Percentiles rank a stretch among this genome's conserved stretches.
These are phyloP conservation scores for Pythium rishiriense DNA, from an alignment of 352 stramenopile genomes.

Conservation along the genomic window DNA sequence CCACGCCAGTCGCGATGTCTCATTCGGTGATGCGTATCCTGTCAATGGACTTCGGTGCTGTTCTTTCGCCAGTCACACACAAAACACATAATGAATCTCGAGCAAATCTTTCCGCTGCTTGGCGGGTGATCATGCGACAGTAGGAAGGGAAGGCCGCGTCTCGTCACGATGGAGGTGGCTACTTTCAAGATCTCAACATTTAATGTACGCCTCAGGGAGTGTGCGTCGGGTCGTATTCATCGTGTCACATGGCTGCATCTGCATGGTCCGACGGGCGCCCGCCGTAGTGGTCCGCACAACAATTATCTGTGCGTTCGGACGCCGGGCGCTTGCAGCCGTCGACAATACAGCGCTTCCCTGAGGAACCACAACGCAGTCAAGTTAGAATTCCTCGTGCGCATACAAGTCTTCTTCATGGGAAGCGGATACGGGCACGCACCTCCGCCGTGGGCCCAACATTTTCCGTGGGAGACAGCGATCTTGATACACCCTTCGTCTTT, in stretches of 20 bases:
- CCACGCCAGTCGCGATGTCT: not conserved
- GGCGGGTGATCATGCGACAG: no score
- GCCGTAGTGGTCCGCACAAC: constrained; percentile 28
- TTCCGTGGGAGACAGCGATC: constrained; percentile 38
- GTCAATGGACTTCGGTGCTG: not conserved
- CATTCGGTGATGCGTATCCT: constrained; percentile 4
- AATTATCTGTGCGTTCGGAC: constrained; percentile 31
- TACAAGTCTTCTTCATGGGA: not conserved
- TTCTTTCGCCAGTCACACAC: constrained; percentile 16
- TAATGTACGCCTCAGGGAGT: not conserved
- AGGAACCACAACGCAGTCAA: not conserved
- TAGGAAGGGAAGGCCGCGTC: not conserved
- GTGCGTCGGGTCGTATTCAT: not conserved
- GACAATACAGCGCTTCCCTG: constrained; percentile 29
- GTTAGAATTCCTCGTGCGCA: not conserved
- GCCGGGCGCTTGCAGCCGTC: constrained; percentile 27
- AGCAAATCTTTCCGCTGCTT: not conserved
- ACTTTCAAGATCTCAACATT: not conserved
- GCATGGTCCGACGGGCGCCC: constrained; percentile 4
- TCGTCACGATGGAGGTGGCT: not conserved
- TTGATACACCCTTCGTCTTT: constrained; percentile 36
- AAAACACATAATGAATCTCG: not conserved
- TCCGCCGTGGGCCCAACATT: constrained; percentile 44
- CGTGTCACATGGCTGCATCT: not conserved
- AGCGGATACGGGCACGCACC: constrained; percentile 4